phyloP scores from a whole-genome alignment of 306 rosid genomes.

The Adenanthera pavonina region DNA sequence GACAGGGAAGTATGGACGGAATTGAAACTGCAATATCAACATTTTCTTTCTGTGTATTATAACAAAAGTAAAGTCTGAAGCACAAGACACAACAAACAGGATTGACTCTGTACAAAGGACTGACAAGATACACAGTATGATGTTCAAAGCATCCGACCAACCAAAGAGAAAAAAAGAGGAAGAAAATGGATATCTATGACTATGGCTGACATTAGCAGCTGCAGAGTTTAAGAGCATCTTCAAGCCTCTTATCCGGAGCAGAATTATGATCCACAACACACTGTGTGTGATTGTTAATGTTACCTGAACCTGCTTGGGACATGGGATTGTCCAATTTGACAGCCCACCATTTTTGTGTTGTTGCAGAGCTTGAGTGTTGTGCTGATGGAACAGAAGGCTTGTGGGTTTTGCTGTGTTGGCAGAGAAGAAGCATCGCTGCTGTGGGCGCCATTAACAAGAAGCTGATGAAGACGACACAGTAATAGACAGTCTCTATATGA shows the following conservation, averaged over 20 bases:
- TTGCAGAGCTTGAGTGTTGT: constrained; percentile 27
- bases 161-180: background rate
- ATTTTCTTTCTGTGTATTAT: too few relatives aligned
- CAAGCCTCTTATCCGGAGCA: constrained; percentile 7
- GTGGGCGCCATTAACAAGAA: constrained; percentile 44
- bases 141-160: too few relatives aligned
- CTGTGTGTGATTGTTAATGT: background rate
- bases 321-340: background rate
- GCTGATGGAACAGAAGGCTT: background rate
- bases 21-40: too few relatives aligned
- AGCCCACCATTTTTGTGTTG: constrained; percentile 26
- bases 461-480: background rate
- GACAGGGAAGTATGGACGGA: too few relatives aligned
- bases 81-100: background rate
- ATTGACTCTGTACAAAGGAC: background rate
- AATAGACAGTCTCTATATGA: background rate
- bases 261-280: constrained; percentile 8
- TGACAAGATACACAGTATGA: background rate
- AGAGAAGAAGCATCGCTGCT: constrained; percentile 48
- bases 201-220: constrained; percentile 23
- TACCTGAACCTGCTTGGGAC: constrained; percentile 15
- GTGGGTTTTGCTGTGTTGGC: constrained; percentile 25
- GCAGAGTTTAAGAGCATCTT: constrained; percentile 43
- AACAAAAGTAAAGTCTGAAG: background rate
- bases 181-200: background rate